phyloP scores from a whole-genome alignment of 176 grass and related monocot genomes.

The Zizania latifolia region DNA sequence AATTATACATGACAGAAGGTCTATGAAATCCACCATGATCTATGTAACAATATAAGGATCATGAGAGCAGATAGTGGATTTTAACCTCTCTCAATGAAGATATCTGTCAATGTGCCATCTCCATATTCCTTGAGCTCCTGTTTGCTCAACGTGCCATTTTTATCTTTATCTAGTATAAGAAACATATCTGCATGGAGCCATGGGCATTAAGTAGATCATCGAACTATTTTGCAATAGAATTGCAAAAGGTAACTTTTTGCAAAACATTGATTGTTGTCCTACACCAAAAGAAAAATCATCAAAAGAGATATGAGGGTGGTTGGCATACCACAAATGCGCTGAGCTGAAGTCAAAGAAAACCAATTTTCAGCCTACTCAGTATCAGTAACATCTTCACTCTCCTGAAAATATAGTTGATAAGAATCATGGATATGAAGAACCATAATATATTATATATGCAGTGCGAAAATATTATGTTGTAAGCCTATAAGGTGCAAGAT shows the following conservation, averaged over 20 bases:
- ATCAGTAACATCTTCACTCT: slow-evolving; percentile 91
- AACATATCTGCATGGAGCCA: too few relatives aligned
- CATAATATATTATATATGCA: not conserved
- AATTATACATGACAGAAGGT: slow-evolving; percentile 9
- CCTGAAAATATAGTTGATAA: slow-evolving; percentile 45
- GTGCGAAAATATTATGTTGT: not conserved
- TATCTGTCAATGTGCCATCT: slow-evolving; percentile 91
- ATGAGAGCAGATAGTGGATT: not conserved
- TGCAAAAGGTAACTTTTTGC: too few relatives aligned
- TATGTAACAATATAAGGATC: not conserved
- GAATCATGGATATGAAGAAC: not conserved
- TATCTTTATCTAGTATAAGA: slow-evolving; percentile 91
- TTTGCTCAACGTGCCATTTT: slow-evolving; percentile 86
- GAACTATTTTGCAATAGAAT: not conserved
- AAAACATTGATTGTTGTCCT: not conserved
- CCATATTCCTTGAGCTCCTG: slow-evolving; percentile 98
- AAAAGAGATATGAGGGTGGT: not conserved
- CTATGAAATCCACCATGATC: not conserved
- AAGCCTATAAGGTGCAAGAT: not conserved
- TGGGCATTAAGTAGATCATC: slow-evolving; percentile 2
- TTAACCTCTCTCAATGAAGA: slow-evolving; percentile 93
- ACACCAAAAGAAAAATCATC: not conserved
- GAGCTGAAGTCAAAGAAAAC: slow-evolving; percentile 97
- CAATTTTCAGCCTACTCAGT: slow-evolving; percentile 97
- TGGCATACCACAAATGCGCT: too few relatives aligned